Conservation (phyloP, 2,329 filamentous ascomycete species). For the Albifimbria verrucaria region DNA sequence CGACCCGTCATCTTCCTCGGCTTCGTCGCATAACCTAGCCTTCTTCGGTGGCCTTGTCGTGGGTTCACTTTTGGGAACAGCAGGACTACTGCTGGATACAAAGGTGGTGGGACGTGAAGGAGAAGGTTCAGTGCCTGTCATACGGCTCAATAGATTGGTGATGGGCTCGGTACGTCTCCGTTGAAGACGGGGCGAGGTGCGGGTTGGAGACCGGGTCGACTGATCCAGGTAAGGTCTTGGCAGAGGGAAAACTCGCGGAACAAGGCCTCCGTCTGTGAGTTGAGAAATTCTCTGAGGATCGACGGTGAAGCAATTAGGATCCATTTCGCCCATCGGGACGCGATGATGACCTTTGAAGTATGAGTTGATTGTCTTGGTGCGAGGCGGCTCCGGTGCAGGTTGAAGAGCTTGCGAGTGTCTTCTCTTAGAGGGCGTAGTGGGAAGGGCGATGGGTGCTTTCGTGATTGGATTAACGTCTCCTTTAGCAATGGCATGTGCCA, state of each 20-base stretch:
- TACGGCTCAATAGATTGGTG: constrained; percentile 36
- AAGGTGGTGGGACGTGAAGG: constrained; percentile 8
- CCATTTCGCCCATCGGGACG: constrained; percentile 61
- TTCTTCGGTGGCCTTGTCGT: constrained; percentile 52
- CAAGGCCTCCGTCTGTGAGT: constrained; percentile 46
- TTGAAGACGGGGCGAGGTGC: constrained; percentile 36
- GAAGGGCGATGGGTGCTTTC: constrained; percentile 59
- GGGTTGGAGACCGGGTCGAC: constrained; percentile 17
- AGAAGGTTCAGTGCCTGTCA: constrained; percentile 16
- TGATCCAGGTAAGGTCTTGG: constrained; percentile 54
- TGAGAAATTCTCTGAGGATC: constrained; percentile 46
- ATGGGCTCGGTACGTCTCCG: constrained; percentile 54
- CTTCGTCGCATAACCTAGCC: constrained; percentile 49
- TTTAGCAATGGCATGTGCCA: constrained; percentile 70
- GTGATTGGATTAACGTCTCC: constrained; percentile 90
- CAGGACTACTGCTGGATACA: constrained; percentile 5
- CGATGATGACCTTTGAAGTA: constrained; percentile 51
- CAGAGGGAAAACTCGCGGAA: constrained; percentile 55
- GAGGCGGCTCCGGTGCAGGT: constrained; percentile 18
- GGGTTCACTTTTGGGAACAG: constrained; percentile 16
- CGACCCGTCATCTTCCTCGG: constrained; percentile 25
- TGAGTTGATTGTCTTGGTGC: constrained; percentile 48
- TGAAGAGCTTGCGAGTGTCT: constrained; percentile 34
- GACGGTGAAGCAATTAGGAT: constrained; percentile 56
- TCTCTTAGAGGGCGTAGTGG: constrained; percentile 38